phyloP scores from a whole-genome alignment of 2,329 filamentous ascomycete species.

The Phialophora macrospora region DNA sequence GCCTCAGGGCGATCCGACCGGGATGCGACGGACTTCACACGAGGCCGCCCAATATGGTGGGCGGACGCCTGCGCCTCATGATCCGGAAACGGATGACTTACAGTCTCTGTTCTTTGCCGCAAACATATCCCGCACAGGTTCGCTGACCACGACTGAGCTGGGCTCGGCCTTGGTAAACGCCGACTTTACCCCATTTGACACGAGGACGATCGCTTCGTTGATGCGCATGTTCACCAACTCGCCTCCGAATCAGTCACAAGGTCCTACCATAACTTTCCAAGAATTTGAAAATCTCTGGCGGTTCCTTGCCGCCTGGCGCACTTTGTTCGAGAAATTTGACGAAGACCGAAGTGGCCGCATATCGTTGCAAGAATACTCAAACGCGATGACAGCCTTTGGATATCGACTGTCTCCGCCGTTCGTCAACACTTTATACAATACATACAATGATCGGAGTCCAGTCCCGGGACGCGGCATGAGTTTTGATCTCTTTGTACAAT shows the following conservation, averaged over 20 bases:
- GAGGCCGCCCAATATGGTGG: conserved; percentile 50
- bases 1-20: conserved; percentile 24
- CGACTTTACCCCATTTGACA: conserved; percentile 92
- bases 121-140: conserved; percentile 76
- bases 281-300: conserved; percentile 98
- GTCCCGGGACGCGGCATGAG: conserved; percentile 70
- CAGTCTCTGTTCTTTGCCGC: conserved; percentile 88
- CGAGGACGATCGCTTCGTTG: conserved; percentile 97
- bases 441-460: conserved; percentile 67
- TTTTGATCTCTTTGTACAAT: conserved; percentile 97
- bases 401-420: conserved; percentile 87
- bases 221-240: conserved; percentile 82
- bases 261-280: conserved; percentile 87
- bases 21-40: conserved; percentile 41
- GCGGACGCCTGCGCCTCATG: conserved; percentile 45
- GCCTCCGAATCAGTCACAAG: conserved; percentile 33
- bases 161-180: conserved; percentile 92
- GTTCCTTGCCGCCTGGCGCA: conserved; percentile 91
- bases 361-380: conserved; percentile 81
- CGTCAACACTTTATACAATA: conserved; percentile 80
- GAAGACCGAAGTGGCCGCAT: conserved; percentile 86
- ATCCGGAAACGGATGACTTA: conserved; percentile 64
- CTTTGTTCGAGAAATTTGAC: conserved; percentile 94
- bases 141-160: conserved; percentile 84
- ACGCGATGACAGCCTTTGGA: conserved; percentile 89